A percentile compares a stretch with the other conserved stretches of the same genome.
These are phyloP conservation scores for Solanum virginianum DNA, from an alignment of 257 asterid genomes.

Conservation along the genomic window DNA sequence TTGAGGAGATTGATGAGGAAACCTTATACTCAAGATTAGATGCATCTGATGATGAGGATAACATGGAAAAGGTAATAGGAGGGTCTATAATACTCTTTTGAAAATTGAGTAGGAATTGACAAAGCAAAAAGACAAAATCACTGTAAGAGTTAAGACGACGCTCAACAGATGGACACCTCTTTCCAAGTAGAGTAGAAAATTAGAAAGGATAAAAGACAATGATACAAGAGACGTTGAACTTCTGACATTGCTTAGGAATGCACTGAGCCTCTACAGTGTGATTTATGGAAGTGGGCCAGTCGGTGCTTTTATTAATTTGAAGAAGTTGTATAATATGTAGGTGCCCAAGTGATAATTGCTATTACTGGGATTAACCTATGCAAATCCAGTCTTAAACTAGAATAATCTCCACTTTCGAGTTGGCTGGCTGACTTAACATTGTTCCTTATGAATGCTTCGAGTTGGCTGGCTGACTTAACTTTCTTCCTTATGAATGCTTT, in stretches of 20 bases:
- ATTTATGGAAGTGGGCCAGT: not conserved
- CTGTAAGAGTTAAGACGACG: not conserved
- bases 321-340: not conserved
- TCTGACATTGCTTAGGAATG: not conserved
- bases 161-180: not conserved
- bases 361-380: not conserved
- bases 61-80: conserved; percentile 16
- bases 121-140: not conserved
- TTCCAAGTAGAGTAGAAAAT: not conserved
- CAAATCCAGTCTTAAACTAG: not conserved
- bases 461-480: not conserved
- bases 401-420: not conserved
- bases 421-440: not conserved
- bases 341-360: not conserved
- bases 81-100: not conserved
- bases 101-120: not conserved
- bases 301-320: not conserved
- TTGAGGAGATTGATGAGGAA: conserved; percentile 21
- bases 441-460: not conserved
- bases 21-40: conserved; percentile 19
- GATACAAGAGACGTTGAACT: not conserved
- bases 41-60: conserved; percentile 23
- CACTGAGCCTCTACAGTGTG: not conserved
- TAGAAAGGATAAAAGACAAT: not conserved
- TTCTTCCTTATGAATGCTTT: not conserved